Evolutionary conservation across 768 basidiomycete genomes (phyloP), one percentile per base, ranked within the genome.

Genomic region (Amanita brunnescens): DNA sequence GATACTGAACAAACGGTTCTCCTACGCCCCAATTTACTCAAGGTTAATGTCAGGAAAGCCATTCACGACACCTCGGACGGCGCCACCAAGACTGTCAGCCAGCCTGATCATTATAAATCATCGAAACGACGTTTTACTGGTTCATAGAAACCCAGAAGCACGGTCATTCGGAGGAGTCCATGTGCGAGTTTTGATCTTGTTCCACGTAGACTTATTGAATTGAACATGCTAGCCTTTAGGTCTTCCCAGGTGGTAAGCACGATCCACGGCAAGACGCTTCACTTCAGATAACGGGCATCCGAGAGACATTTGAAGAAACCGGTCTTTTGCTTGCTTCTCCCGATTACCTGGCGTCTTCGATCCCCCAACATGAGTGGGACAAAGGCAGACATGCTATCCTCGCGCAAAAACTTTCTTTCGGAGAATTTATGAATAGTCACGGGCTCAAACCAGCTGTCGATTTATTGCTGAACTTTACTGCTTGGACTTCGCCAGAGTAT

Each of bases 231-330:
- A n/a, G n/a, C n/a, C n/a, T 53, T 21, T 54, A 88, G 86, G 86
- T 87, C 24, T 89, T 87, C 58, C 86, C 86, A 6, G 86, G 86
- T 12, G 86, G 86, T 14, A 85, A 85, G 62, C 73, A 70, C 37
- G 85, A 87, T 67, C 55, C 69, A 43, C 65, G 68, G 49, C 83
- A 87, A 56, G 85, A 87, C 57, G 59, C 61, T 5, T 78, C 78
- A 8, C 61, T 83, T 16, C 62, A 63, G 29, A 71, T 81, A 52
- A 87, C 84, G 12, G 86, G 84, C 3, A 80, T 87, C 39, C 74
- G 86, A 14, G 85, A 89, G 65, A 82, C 85, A 0, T 87, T 89
- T 52, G 86, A 89, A 59, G 86, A 89, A 60, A 75, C 84, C 2
- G 86, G 85, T 1, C 63, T 87, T 24, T 63, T 87, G 12, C 62